These are phyloP conservation scores for slime mould (Dictyostelium discoideum) DNA, from an alignment of 78 protist species.

Conservation along the genomic window DNA sequence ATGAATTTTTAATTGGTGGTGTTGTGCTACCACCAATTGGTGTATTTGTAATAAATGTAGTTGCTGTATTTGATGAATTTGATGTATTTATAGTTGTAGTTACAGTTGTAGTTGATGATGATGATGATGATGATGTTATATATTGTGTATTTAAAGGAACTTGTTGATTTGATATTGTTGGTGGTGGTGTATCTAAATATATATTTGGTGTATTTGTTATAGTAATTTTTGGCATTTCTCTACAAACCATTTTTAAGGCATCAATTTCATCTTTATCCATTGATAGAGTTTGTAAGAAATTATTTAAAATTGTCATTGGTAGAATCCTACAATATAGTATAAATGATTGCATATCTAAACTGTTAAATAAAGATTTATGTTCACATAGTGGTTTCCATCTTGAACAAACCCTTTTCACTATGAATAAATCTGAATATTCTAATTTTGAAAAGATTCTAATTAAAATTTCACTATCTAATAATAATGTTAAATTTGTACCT, in stretches of 20 bases:
- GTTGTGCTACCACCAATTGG: not conserved
- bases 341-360: constrained; percentile 62
- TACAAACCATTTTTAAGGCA: constrained; percentile 64
- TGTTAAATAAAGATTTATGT: not conserved
- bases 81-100: not conserved
- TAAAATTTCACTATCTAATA: constrained; percentile 23
- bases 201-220: not conserved
- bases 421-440: constrained; percentile 20
- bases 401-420: constrained; percentile 60
- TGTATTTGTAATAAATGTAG: not conserved
- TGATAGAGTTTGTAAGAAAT: not conserved
- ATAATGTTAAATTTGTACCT: constrained; percentile 62
- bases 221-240: constrained; percentile 46
- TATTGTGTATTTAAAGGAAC: not conserved
- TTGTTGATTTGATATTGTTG: not conserved
- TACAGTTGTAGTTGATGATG: not conserved
- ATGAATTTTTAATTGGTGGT: not conserved
- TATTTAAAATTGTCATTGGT: constrained; percentile 14
- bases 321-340: constrained; percentile 29
- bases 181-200: not conserved
- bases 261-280: constrained; percentile 49
- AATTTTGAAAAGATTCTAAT: constrained; percentile 7
- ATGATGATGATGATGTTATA: not conserved
- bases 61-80: not conserved
- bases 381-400: constrained; percentile 75